Evolutionary conservation across 768 basidiomycete genomes (phyloP).

Genomic region (Porphyrellus cyaneotinctus): DNA sequence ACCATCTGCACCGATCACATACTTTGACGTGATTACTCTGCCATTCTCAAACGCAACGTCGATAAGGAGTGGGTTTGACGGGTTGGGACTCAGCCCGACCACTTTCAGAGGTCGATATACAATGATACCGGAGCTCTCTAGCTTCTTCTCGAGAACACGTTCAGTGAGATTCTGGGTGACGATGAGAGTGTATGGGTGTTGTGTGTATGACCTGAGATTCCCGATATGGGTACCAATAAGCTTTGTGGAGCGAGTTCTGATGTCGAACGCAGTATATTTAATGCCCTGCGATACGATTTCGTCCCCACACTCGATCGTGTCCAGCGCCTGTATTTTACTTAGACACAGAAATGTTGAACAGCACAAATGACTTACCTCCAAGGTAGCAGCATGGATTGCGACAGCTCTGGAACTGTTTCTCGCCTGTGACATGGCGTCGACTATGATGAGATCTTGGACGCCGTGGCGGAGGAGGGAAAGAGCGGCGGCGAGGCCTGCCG

Average conservation of each 20-base stretch:
- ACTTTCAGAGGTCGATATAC: neutral
- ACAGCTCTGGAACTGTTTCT: neutral
- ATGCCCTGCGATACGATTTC: constrained; percentile 36
- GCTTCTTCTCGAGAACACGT: constrained; percentile 31
- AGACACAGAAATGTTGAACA: constrained; percentile 16
- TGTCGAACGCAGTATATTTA: constrained; percentile 23
- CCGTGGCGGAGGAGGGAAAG: constrained; percentile 42
- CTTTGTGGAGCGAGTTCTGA: constrained; percentile 26
- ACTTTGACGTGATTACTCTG: neutral
- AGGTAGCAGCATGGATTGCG: neutral
- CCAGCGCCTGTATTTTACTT: constrained; percentile 41
- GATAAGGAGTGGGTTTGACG: neutral
- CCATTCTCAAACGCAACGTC: constrained; percentile 15
- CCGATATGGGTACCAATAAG: neutral
- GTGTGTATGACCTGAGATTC: constrained; percentile 31
- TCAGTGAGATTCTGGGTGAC: neutral
- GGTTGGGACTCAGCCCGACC: neutral
- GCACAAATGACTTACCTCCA: neutral
- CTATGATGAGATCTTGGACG: constrained; percentile 39
- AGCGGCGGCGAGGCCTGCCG: constrained; percentile 44
- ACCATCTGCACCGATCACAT: no score
- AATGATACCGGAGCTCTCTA: constrained; percentile 30
- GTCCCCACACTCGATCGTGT: constrained; percentile 40
- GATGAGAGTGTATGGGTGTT: constrained; percentile 35
- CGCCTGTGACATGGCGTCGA: neutral